Base-by-base conservation (phyloP, 768 basidiomycete species). In the Rhodotorula sphaerocarpa region DNA sequence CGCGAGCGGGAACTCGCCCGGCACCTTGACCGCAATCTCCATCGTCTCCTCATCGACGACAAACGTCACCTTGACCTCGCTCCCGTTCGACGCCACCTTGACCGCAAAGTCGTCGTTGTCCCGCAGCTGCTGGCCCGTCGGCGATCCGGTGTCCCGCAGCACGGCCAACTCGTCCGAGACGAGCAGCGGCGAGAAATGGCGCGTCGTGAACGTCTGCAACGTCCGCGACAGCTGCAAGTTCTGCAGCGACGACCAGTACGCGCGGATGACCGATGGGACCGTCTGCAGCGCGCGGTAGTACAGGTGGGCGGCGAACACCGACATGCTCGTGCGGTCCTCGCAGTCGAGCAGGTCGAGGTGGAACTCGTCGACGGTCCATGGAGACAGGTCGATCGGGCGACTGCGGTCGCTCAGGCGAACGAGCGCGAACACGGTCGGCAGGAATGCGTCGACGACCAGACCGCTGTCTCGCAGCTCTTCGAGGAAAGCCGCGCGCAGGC, bases 41-140 rank as follows among this genome's bases (percentile, higher is more conserved):
- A 99, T 82, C 54, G 84, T 82, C 73, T 97, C 89, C 47, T 99
- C 95, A 73, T 99, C 95, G 2, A 99, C 86, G 36, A 81, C 78
- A 72, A 93, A 99, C 23, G 82, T 80, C 15, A 86, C 89, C 2
- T 82, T 82, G 46, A 95, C 87, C 75, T 97, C 95, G 63, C 85
- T 84, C 28, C 84, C 81, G 3, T 82, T 81, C 39, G 75, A 76
- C 1, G 84, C 81, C 27, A 95, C 85, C 70, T 88, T 90, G 75
- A 97, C 78, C 14, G 81, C 81, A 61, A 96, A 76, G 62, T 84
- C 86, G 67, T 92, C 90, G 69, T 88, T 88, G 3, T 77, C 76
- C 42, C 56, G 60, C 21, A 63, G 57, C 46, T 60, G 65, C 65
- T 81, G 83, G 55, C 60, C 67, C 15, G 69, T 42, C 30, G 76